Base-by-base conservation (phyloP, 176 grass and related monocot species). In the Tillandsia fasciculata region DNA sequence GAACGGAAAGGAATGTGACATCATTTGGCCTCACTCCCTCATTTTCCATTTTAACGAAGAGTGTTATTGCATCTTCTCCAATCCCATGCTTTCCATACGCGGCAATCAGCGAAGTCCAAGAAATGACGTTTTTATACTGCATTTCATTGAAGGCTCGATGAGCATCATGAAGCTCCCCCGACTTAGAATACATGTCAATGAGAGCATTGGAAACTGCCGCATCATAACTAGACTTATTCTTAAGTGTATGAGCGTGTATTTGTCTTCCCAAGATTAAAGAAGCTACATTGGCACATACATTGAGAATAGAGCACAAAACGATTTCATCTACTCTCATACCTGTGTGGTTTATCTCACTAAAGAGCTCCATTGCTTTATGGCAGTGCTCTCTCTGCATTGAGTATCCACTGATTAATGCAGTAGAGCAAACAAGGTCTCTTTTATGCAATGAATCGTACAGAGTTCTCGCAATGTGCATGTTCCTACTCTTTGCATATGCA, bases 131-230 rank as follows among this genome's bases (percentile, higher is more conserved):
- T 73, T 85, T 78, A 12, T 66, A 63, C 13, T 74, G 79, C 83
- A 96, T 96, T 79, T 92, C 89, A 68, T 92, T 74, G 73, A 96
- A 96, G 69, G 84, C 73, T 11, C 47, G 73, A 63, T 14, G 83
- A 50, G 88, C 84, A 81, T 79, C 81, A 70, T 58, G 51, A 68
- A 90, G 74, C 78, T 83, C 71, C 48, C 88, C 93, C 53, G 81
- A 83, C 54, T 96, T 96, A 26, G 83, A 83, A 75, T 96, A 92
- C 93, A 96, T 92, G 64, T 91, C 93, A 82, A 92, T 81, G 12
- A 96, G 52, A 57, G 93, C 76, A 79, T 92, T 96, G 26, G 68
- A 69, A 71, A 96, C 80, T 50, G 85, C 77, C 22, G 81, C 33
- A 11, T 96, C 91, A 77, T 47, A 71, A 79, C 76, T 57, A 10